Evolutionary conservation across 495 filamentous ascomycete genomes (phyloP).

Genomic region (Aspergillus conjunctus): DNA sequence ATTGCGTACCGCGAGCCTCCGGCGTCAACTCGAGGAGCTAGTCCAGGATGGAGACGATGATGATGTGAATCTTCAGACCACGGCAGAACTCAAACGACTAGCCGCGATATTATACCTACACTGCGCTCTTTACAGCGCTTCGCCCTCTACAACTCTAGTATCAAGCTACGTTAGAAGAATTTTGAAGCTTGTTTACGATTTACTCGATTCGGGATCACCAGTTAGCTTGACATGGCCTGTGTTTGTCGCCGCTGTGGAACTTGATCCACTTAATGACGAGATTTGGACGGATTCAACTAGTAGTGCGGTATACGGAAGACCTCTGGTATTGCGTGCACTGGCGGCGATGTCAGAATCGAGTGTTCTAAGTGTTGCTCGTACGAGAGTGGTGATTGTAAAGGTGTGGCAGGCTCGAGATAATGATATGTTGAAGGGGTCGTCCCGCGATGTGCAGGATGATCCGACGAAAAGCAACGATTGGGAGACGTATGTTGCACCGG

Average conservation of each 20-base stretch:
- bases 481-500: slow-evolving; percentile 46
- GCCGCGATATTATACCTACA: slow-evolving; percentile 46
- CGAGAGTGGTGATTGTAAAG: slow-evolving; percentile 44
- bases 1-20: slow-evolving; percentile 35
- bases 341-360: slow-evolving; percentile 45
- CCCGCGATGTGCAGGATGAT: slow-evolving; percentile 15
- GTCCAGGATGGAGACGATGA: slow-evolving; percentile 40
- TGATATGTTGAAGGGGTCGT: slow-evolving; percentile 35
- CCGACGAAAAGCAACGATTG: slow-evolving; percentile 38
- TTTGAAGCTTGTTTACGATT: slow-evolving; percentile 34
- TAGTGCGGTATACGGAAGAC: slow-evolving; percentile 33
- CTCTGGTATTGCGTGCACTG: slow-evolving; percentile 43
- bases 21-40: slow-evolving; percentile 34
- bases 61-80: slow-evolving; percentile 37
- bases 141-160: slow-evolving; percentile 41
- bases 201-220: slow-evolving; percentile 36
- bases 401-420: slow-evolving; percentile 48
- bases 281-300: slow-evolving; percentile 31
- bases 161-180: slow-evolving; percentile 40
- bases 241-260: slow-evolving; percentile 49
- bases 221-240: slow-evolving; percentile 48
- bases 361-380: slow-evolving; percentile 45
- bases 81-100: slow-evolving; percentile 47
- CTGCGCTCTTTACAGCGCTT: slow-evolving; percentile 43
- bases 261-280: slow-evolving; percentile 44